These are phyloP conservation scores for Lactarius deliciosus DNA, from an alignment of 768 basidiomycete species.

Conservation along the genomic window DNA sequence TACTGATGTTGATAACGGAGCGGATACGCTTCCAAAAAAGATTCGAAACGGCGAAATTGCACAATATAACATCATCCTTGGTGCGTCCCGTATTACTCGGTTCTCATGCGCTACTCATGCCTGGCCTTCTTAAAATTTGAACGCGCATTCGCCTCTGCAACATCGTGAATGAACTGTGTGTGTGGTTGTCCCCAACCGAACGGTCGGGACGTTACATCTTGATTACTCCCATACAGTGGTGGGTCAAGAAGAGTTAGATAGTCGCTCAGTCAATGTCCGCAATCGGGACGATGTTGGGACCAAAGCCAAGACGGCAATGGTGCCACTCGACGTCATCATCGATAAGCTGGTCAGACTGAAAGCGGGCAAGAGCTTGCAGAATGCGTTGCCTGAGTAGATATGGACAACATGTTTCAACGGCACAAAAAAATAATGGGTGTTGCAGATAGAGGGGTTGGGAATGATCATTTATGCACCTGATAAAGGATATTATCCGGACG, in stretches of 20 bases:
- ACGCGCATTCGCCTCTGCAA: not conserved
- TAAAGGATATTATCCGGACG: not conserved
- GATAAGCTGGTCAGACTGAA: conserved; percentile 74
- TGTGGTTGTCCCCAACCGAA: not conserved
- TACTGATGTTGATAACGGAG: conserved; percentile 89
- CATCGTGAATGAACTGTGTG: not conserved
- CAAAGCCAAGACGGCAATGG: conserved; percentile 76
- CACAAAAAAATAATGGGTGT: not conserved
- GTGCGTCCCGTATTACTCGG: conserved; percentile 44
- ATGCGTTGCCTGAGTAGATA: conserved; percentile 44
- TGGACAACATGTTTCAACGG: conserved; percentile 12
- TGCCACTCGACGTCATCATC: conserved; percentile 68
- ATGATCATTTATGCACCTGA: not conserved
- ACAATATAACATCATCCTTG: conserved; percentile 97
- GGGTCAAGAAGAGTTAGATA: conserved; percentile 87
- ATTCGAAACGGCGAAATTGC: conserved; percentile 96
- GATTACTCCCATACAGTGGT: conserved; percentile 59
- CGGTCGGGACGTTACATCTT: not conserved
- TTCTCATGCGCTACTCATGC: not conserved
- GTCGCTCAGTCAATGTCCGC: conserved; percentile 87
- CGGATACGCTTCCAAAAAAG: conserved; percentile 94
- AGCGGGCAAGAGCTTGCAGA: conserved; percentile 50
- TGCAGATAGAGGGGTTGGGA: not conserved
- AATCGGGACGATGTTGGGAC: conserved; percentile 92
- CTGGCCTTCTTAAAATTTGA: not conserved